Evolutionary conservation across 2,329 filamentous ascomycete genomes (phyloP), one percentile per base, ranked within the genome.

Genomic region (Colletotrichum eremochloae): DNA sequence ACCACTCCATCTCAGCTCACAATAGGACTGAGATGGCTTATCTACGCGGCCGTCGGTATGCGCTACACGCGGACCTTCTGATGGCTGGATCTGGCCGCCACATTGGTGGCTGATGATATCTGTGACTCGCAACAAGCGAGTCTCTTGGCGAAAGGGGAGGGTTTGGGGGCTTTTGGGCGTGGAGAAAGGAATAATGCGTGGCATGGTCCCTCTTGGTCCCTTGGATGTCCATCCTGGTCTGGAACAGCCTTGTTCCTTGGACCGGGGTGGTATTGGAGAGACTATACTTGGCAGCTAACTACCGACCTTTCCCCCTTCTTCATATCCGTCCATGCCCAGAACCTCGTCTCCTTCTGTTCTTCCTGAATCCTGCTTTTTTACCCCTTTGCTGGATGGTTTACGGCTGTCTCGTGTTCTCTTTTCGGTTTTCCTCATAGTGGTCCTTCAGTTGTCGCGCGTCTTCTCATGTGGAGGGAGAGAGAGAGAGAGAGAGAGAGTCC

Each of bases 121-220:
- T 74, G 61, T 68, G 73, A 71, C 67, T 76, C 72, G 76, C 76
- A 46, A 58, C n/a, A 58, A 40, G 65, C 65, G 53, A 68, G 63
- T 70, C 44, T 69, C 76, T 76, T 77, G 76, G 79, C 78, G 78
- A 79, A 73, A 76, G 79, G 82, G 78, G 76, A 79, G 77, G 80
- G 77, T 77, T 76, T 78, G 76, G 67, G 79, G 80, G 81, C 12
- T 42, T 79, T 82, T 80, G 76, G 78, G 75, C 76, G 76, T 79
- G 76, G 78, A 79, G 79, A 79, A 78, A 77, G 78, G 81, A 81
- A 81, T 63, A 80, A 81, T 82, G 79, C 79, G 79, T 78, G 81
- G 79, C 79, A 81, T 79, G 79, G 80, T 78, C 74, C 76, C 36
- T 61, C 44, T 67, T 69, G 67, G 46, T 63, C 62, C 60, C 65